Base-by-base conservation (phyloP, 257 asterid species). In the Eustoma russellianum region DNA sequence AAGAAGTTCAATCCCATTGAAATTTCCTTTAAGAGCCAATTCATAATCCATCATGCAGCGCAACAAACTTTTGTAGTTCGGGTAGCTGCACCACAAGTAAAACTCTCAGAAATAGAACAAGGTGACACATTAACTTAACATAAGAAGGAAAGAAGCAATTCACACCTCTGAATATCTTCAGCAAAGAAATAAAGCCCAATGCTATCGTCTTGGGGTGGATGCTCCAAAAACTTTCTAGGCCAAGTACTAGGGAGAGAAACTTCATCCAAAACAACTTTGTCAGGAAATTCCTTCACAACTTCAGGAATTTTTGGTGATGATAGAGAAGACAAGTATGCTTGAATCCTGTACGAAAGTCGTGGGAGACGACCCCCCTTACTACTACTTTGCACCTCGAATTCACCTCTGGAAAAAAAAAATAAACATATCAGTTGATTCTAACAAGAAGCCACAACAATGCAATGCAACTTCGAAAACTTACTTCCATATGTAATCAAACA, bases 151-250 rank as follows among this genome's bases (percentile, higher is more conserved):
- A n/a, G n/a, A 28, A 34, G 47, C 38, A 55, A 17, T 46, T 24
- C 48, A n/a, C 40, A 64, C 69, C 69, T 64, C 5, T 12, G 40
- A 33, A 33, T 13, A 13, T 64, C 69, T 50, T 56, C 49, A 2
- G 69, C 64, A 24, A 64, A 64, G 50, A 64, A 50, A 44, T 64
- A 64, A 50, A 64, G 69, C 41, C 59, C 69, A 48, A 64, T 64
- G 52, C 34, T 56, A 17, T 64, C 44, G 7, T 43, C 69, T n/a
- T 34, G 58, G 46, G 69, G 69, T 30, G 9, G 18, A 43, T 7
- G n/a, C 38, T 64, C 50, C 69, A 56, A 44, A 44, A 64, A 64
- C 59, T 64, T 62, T 15, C 5, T 8, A 1, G 69, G 69, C 69
- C 64, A 64, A 13, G 57, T 54, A 50, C 8, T 56, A 41, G 44